Evolutionary conservation across 1,284 basidiomycete species (phyloP).

Genomic region (Phaffia rhodozyma): DNA sequence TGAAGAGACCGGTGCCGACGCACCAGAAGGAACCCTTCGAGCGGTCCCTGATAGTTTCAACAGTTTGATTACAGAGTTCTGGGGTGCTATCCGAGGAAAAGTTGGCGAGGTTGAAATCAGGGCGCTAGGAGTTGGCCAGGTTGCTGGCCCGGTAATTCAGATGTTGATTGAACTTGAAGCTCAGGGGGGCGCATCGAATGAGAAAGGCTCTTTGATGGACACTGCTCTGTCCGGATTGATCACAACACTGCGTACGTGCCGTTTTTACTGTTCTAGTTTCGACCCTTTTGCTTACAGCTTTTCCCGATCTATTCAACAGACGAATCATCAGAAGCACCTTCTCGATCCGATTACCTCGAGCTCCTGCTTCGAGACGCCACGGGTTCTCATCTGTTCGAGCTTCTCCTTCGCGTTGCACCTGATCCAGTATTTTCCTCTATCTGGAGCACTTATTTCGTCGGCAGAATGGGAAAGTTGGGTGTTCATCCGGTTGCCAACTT

Average conservation of each 20-base stretch:
- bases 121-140: slow-evolving; percentile 64
- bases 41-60: slow-evolving; percentile 45
- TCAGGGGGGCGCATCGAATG: slow-evolving; percentile 47
- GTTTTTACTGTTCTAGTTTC: not conserved
- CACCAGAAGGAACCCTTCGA: slow-evolving; percentile 22
- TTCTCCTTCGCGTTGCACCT: slow-evolving; percentile 53
- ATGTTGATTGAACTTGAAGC: slow-evolving; percentile 67
- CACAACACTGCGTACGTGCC: slow-evolving; percentile 47
- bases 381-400: slow-evolving; percentile 76
- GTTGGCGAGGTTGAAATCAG: slow-evolving; percentile 63
- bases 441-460: slow-evolving; percentile 63
- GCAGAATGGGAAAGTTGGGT: slow-evolving; percentile 57
- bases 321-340: slow-evolving; percentile 21
- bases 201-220: slow-evolving; percentile 65
- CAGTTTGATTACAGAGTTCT: slow-evolving; percentile 43
- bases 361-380: slow-evolving; percentile 71
- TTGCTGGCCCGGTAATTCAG: slow-evolving; percentile 71
- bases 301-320: not conserved
- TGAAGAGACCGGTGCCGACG: slow-evolving; percentile 21
- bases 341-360: slow-evolving; percentile 47
- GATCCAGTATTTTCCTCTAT: slow-evolving; percentile 50
- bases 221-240: slow-evolving; percentile 67
- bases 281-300: not conserved
- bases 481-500: slow-evolving; percentile 84
- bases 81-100: slow-evolving; percentile 44